Base-by-base conservation (phyloP, 169 alveolate genomes). In the Eimeria praecox region DNA sequence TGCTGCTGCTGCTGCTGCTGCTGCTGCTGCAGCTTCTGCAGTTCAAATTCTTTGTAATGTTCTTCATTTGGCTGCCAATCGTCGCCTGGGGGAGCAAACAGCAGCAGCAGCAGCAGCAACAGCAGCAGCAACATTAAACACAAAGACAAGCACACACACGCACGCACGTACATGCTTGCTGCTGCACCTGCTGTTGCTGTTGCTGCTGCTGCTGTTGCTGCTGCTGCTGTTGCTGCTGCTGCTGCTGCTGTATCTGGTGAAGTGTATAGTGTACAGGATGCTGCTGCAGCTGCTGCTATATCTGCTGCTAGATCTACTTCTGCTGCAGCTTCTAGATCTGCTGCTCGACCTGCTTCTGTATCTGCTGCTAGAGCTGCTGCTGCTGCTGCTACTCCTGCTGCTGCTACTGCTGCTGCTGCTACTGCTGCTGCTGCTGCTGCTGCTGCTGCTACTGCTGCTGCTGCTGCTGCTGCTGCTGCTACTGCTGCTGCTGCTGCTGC, bases 41-140 rank as follows among this genome's bases (percentile, higher is more conserved):
- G 42, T 40, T 85, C 92, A 59, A 85, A 85, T 24, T 85, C 92
- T 35, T 85, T 85, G 18, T 54, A 85, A 14, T 20, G 35, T 59
- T 9, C 78, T 56, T 85, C 92, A 27, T 85, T 42, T 20, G 92
- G 92, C 78, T 85, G 78, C 92, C 92, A 85, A 38, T 85, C 92
- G 40, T 85, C 92, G 3, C 92, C 92, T 85, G 92, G 54, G 52
- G 89, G 38, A 38, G 89, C 89, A 78, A 83, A 22, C 91, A 46
- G 88, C 56, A 78, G 44, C 80, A 75, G 12, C 86, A 80, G 90
- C 69, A 44, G 71, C 69, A 49, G 27, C 20, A 27, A 49, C 18
- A 40, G 69, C 14, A 24, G 8, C 86, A 2, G 75, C 75, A 64
- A 42, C 80, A 2, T n/a, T 42, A 30, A 3, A 33, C 10, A 44